These are phyloP conservation scores for Penicillium pulvis DNA, from an alignment of 495 filamentous ascomycete genomes.

Conservation along the genomic window DNA sequence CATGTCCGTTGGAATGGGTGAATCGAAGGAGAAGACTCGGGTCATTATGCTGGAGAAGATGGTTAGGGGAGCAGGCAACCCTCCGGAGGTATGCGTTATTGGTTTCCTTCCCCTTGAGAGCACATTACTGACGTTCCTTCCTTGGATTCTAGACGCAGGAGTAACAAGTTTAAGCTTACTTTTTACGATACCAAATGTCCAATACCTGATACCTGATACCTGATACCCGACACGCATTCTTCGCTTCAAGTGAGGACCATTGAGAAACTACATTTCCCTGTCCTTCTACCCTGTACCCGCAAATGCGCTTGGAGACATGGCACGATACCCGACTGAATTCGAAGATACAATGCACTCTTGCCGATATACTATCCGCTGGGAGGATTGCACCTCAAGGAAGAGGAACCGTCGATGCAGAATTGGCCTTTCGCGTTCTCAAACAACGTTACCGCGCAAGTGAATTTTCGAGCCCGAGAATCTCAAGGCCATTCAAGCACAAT, in stretches of 20 bases:
- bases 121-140: constrained; percentile 12
- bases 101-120: not conserved
- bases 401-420: not conserved
- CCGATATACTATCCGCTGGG: not conserved
- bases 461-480: not conserved
- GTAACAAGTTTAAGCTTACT: constrained; percentile 7
- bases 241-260: not conserved
- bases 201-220: not conserved
- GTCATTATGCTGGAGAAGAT: constrained; percentile 85
- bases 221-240: not conserved
- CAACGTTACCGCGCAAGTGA: not conserved
- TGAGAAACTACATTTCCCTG: not conserved
- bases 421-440: not conserved
- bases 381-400: not conserved
- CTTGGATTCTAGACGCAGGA: constrained; percentile 28
- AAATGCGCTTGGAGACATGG: not conserved
- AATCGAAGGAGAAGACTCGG: constrained; percentile 77
- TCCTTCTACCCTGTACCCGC: not conserved
- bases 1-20: constrained; percentile 85
- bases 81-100: constrained; percentile 58
- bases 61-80: constrained; percentile 86
- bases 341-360: not conserved
- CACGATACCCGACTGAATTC: not conserved
- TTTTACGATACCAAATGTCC: not conserved
- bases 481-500: not conserved